Base-by-base conservation (phyloP, 1,284 basidiomycete genomes). In the Gymnopus androsaceus region DNA sequence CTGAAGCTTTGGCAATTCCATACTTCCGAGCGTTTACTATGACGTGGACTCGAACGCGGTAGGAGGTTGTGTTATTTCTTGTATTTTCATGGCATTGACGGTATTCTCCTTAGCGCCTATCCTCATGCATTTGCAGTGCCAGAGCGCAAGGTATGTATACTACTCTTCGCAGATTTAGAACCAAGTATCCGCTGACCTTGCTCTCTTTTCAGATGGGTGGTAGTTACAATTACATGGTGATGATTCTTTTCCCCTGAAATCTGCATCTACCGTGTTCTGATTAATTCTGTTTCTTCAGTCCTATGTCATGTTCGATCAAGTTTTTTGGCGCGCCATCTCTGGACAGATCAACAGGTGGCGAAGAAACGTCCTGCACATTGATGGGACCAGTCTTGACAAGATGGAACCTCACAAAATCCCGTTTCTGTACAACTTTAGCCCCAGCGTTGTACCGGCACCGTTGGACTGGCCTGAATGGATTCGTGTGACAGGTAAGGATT, bases 401-500 rank as follows among this genome's bases (percentile, higher is more conserved):
- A 88, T 98, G 82, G 94, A 96, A 67, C 92, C 91, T 49, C 93
- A 98, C 75, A 95, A 94, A 74, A 92, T 96, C 41, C 96, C 96
- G 1, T 98, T 99, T 78, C 74, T 99, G 49, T 99, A 99, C 75
- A 98, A 98, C 71, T 98, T 98, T 69, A 95, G 92, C 66, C 91
- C 94, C 0, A 81, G 83, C 7, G 79, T 94, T 23, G 92, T 96
- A 9, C 94, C 94, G 7, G 90, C 87, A 19, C 95, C 95, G 4
- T 72, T 97, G 53, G 96, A 99, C 70, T 99, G 96, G 96, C 93
- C 94, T 6, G 96, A 98, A 70, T 98, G 95, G 93, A 97, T 98
- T 60, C 89, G 93, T 51, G 87, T 98, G 1, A 96, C 94, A 51
- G 95, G 92, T 88, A 64, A 60, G 69, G 28, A 12, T n/a, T 14